Percentiles rank a stretch among this genome's conserved stretches.
These are phyloP conservation scores for Beta macrorhiza DNA, from an alignment of 179 eudicot genomes.

Conservation along the genomic window DNA sequence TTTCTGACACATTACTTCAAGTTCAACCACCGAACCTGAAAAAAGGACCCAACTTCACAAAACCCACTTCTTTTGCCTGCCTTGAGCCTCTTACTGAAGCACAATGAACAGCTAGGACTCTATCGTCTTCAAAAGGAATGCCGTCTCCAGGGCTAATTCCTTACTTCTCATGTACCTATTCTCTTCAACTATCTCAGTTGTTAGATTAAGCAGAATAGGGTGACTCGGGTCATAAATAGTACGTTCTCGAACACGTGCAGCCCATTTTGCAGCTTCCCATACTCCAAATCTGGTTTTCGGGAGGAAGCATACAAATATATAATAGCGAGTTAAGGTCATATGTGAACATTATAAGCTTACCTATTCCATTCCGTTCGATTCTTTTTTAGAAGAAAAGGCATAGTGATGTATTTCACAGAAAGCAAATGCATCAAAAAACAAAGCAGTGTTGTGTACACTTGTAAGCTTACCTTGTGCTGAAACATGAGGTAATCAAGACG, in stretches of 20 bases:
- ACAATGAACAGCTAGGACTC: slow-evolving; percentile 33
- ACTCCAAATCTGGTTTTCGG: slow-evolving; percentile 67
- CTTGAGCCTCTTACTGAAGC: background rate
- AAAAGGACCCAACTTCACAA: background rate
- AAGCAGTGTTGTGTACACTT: too few relatives aligned
- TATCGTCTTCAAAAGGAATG: slow-evolving; percentile 76
- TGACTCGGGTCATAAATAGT: slow-evolving; percentile 67
- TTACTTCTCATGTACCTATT: slow-evolving; percentile 84
- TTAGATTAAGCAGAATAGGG: slow-evolving; percentile 73
- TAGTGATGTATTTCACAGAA: too few relatives aligned
- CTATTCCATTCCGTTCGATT: too few relatives aligned
- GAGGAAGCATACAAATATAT: background rate
- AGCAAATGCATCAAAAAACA: too few relatives aligned
- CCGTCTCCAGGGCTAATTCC: slow-evolving; percentile 79
- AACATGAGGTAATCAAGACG: slow-evolving; percentile 74
- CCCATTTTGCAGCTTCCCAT: slow-evolving; percentile 99
- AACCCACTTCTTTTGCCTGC: background rate
- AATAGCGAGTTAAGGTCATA: background rate
- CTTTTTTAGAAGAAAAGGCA: too few relatives aligned
- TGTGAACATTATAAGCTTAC: background rate
- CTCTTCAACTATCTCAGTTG: slow-evolving; percentile 79
- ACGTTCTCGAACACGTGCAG: slow-evolving; percentile 73
- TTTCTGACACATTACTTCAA: background rate
- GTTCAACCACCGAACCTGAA: background rate
- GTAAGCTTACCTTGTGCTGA: slow-evolving; percentile 61